Base-by-base conservation (phyloP, 495 filamentous ascomycete genomes). In the Hypoxylon lienhwacheense region DNA sequence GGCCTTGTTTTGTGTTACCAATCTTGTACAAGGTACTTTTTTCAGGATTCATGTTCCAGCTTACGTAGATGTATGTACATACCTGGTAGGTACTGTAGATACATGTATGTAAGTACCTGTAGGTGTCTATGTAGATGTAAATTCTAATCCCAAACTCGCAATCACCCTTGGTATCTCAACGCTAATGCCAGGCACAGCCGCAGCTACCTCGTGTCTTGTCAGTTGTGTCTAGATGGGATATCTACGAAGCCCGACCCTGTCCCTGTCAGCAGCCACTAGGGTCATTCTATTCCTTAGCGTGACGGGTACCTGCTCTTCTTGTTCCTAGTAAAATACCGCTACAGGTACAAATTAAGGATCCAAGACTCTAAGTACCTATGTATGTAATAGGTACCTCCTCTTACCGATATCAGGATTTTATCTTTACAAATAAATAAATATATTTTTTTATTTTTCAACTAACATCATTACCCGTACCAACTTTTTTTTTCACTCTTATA, bases 151-250 rank as follows among this genome's bases (percentile, higher is more conserved):
- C 39, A 43, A 37, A 32, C 34, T 33, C 29, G 51, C 51, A 51
- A 61, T 37, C 12, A 49, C 4, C 33, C 17, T 37, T 49, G 35
- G 33, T 44, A 60, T 28, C n/a, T 49, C 14, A 29, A 15, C 46
- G 28, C 57, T 61, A 61, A 61, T 55, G 57, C 15, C 57, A 61
- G 57, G 57, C 45, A 61, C 57, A 55, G 41, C 46, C 33, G 56
- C 33, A 29, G 37, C 37, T 50, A 19, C 36, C 45, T 46, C 24
- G 31, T 44, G 35, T 47, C 34, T 43, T 31, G n/a, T 35, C 32
- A n/a, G 6, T 31, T n/a, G n/a, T n/a, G n/a, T n/a, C n/a, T n/a
- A n/a, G n/a, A n/a, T n/a, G n/a, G n/a, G n/a, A n/a, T n/a, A n/a
- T n/a, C n/a, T n/a, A n/a, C n/a, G n/a, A n/a, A n/a, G n/a, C n/a